Evolutionary conservation across 805 yeast species (phyloP), one percentile per base, ranked within the genome.

Genomic region (Wickerhamomyces tratensis): DNA sequence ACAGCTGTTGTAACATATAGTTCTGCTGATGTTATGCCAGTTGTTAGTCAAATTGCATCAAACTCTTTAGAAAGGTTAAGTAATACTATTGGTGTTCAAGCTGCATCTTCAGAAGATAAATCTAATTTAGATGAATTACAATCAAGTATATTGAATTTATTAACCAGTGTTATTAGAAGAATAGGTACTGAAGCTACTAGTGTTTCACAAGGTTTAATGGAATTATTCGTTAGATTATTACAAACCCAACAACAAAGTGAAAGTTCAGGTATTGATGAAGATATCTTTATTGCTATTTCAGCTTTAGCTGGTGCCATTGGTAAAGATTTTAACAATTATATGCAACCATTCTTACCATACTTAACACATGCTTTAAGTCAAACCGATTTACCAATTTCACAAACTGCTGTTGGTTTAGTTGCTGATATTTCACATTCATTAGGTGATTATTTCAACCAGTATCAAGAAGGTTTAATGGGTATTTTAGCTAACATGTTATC

Each of bases 371-470:
- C 96, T 0, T 70, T 93, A 47, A 75, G 77, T 52, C 89, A 88
- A 62, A 78, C 84, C 8, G 96, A 86, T 35, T 79, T 87, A 5
- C 84, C 89, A 35, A 79, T 86, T 10, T 83, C 96, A 56, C 76
- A 76, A 48, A 86, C 96, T 6, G 95, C 98, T 4, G 88, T 93
- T 44, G 98, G 98, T 5, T 74, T 93, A 40, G 88, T 93, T 45
- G 96, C 96, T 15, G 98, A 93, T 65, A 81, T 91, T 51, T 77
- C 94, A 9, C 95, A 88, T 57, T 86, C 97, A 1, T 71, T 93
- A 41, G 95, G 94, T 31, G 73, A 70, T 25, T 71, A 71, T 27
- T 77, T 89, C 50, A 72, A 74, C 45, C 86, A 83, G 42, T 91
- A 86, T 60, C 78, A 85, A 48, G 79, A 79, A 46, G 83, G 82